Conservation (phyloP, 345 rosid genomes). For the Brassica cretica region DNA sequence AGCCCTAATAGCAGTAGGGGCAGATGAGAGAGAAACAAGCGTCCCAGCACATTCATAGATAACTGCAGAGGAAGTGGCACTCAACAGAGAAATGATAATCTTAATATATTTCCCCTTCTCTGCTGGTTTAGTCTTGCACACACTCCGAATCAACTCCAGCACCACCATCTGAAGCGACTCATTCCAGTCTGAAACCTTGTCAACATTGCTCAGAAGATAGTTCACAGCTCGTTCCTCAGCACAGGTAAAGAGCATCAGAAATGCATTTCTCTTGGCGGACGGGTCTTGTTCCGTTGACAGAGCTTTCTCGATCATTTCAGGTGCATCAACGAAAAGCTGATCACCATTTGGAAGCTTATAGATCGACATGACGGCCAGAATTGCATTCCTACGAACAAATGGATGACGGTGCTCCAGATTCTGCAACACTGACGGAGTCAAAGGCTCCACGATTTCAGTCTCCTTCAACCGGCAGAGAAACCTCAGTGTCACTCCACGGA, state of each 20-base stretch:
- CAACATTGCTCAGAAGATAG: conserved; percentile 65
- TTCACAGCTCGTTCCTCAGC: conserved; percentile 65
- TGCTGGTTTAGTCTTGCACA: conserved; percentile 60
- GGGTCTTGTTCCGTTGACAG: conserved; percentile 68
- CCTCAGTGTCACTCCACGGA: conserved; percentile 81
- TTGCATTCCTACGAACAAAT: conserved; percentile 68
- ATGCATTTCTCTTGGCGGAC: conserved; percentile 79
- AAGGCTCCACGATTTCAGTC: conserved; percentile 68
- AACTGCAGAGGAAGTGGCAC: conserved; percentile 72
- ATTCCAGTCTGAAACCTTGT: conserved; percentile 72
- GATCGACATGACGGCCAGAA: conserved; percentile 67
- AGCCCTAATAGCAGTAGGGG: conserved; percentile 82
- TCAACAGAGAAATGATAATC: conserved; percentile 70
- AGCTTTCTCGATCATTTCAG: conserved; percentile 75
- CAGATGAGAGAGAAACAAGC: conserved; percentile 85
- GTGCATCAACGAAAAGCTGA: conserved; percentile 73
- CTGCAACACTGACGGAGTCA: conserved; percentile 72
- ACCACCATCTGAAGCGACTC: conserved; percentile 79
- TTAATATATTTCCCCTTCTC: conserved; percentile 76
- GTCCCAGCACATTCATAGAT: conserved; percentile 76
- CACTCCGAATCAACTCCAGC: conserved; percentile 70
- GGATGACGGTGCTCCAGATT: conserved; percentile 79
- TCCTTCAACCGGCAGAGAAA: conserved; percentile 73
- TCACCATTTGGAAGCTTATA: conserved; percentile 77
- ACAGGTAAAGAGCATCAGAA: conserved; percentile 75